phyloP scores from a whole-genome alignment of 2,329 filamentous ascomycete genomes.

The Diaporthe caulivora region DNA sequence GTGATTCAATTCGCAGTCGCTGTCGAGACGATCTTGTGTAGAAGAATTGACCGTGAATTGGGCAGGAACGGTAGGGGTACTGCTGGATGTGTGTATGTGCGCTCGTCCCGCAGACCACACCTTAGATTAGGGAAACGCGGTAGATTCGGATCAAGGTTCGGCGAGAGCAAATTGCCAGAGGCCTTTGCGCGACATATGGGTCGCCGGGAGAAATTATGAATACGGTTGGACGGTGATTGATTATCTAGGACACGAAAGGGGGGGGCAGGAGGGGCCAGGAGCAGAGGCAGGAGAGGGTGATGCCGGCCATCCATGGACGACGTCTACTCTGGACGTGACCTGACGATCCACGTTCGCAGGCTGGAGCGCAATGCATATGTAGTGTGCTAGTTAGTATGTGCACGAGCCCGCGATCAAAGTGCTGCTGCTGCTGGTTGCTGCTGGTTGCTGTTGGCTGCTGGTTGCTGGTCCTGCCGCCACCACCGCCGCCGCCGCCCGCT shows the following conservation, averaged over 20 bases:
- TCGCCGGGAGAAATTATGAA: conserved; percentile 16
- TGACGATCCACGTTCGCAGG: neutral
- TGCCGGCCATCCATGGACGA: neutral
- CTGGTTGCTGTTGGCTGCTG: neutral
- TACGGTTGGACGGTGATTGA: conserved; percentile 15
- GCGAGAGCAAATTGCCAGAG: conserved; percentile 18
- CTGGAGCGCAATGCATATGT: conserved; percentile 14
- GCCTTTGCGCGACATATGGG: conserved; percentile 29
- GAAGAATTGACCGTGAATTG: neutral
- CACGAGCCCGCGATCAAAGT: conserved; percentile 10
- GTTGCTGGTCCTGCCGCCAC: neutral
- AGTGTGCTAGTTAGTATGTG: neutral
- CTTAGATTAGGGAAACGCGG: conserved; percentile 16
- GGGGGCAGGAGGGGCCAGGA: neutral
- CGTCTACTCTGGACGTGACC: neutral
- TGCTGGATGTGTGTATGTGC: conserved; percentile 14
- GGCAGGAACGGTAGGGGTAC: conserved; percentile 24
- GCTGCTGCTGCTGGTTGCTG: neutral
- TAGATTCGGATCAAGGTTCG: conserved; percentile 22
- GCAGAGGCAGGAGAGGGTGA: neutral
- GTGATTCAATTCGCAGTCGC: conserved; percentile 5
- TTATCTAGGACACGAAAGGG: neutral
- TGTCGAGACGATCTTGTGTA: conserved; percentile 14
- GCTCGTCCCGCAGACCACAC: conserved; percentile 18
- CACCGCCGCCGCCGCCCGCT: neutral